Base-by-base conservation (phyloP, 1,284 basidiomycete species). In the Singerocomus inundabilis region DNA sequence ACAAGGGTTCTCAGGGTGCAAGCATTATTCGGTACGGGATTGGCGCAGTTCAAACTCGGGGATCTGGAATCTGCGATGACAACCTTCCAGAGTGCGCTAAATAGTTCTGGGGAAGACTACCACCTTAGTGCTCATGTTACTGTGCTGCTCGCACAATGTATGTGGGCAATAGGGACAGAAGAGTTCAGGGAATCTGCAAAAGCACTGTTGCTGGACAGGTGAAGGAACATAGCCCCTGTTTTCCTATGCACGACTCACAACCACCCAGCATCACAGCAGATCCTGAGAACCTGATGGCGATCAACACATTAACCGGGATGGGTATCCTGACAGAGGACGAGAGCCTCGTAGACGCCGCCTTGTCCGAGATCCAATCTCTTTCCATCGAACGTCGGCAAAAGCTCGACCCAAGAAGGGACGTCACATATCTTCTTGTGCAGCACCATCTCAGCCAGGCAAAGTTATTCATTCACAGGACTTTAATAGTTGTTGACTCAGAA, bases 161-260 rank as follows among this genome's bases (percentile, higher is more conserved):
- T 96, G 49, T 96, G 93, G 91, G 81, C 84, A 6, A 76, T 88
- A 15, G 87, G 84, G 9, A 82, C 81, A 1, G 80, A 84, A 10
- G 93, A 93, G 38, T 83, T 79, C 16, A 79, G 75, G 51, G 91
- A 93, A 52, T 79, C 76, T 13, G 91, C 91, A 5, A 91, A 93
- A 70, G 75, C 77, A n/a, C 81, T 85, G 54, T 73, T 96, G 32
- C 73, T 98, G 50, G 88, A 94, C 64, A 89, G 88, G 93, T 94
- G 56, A 59, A 80, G 72, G 31, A 35, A 45, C 18, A 5, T 39
- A 34, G 4, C 12, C 13, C 12, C 2, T 21, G 5, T 24, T 40
- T 29, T 4, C 11, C 15, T 32, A 12, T 30, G 24, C 37, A 16
- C 11, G 6, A n/a, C 60, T 68, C 35, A 64, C 56, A 37, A 31